Evolutionary conservation across 1,139 yeast genomes (phyloP), one percentile per base, ranked within the genome.

Genomic region (Debaryomycetaceae sp.): DNA sequence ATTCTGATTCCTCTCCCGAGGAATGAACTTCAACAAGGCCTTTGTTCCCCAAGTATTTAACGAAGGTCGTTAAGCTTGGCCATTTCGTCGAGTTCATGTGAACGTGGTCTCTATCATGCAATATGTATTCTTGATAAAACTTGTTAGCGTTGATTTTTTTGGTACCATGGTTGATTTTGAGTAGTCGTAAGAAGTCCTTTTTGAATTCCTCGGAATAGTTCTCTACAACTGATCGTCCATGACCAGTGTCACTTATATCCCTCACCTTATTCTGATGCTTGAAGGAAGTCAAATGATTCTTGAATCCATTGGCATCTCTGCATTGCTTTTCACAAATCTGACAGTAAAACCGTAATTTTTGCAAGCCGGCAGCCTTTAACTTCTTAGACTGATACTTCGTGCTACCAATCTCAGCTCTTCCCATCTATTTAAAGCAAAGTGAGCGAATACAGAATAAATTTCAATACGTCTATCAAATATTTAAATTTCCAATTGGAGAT

Each of bases 261-360:
- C 61, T 50, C 42, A 51, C 59, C 62, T 60, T 50, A 39, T 63
- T 56, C 41, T 78, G 66, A 61, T 93, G 99, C 1, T 87, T 76
- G 38, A 88, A 90, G 13, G 96, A 84, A 49, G 76, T 75, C 17
- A 85, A 73, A 63, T 93, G 99, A 59, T 93, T 87, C 58, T 86
- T 85, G 69, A 87, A 93, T 33, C 99, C 99, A 65, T 93, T 93
- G 51, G 87, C 93, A 61, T 95, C 99, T 44, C 98, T 72, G 62
- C 98, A 91, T 66, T 93, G 99, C 58, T 91, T 89, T 57, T 77
- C 80, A 58, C 99, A 93, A 2, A 88, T 77, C 62, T 93, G 99
- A 62, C 99, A 93, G 63, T 90, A 93, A 75, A 80, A 93, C 51
- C 81, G 77, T 42, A 95, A 77, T 58, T 87, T 84, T 63, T 91